Conservation (phyloP, 192 early-diverging fungal species). For the Endogone sp. region DNA sequence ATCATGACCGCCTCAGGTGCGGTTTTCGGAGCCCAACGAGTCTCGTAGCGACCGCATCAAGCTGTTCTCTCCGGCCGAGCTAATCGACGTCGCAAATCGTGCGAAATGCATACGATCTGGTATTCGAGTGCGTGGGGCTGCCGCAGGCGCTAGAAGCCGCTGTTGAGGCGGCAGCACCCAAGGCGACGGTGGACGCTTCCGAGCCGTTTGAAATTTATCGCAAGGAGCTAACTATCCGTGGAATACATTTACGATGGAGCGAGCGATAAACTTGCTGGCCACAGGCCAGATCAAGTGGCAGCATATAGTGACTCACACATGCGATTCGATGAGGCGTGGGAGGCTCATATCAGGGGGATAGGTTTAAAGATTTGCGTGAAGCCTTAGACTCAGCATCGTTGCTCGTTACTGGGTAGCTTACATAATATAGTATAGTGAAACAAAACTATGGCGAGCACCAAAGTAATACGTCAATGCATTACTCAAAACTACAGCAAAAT, state of each 20-base stretch:
- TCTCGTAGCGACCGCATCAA: slow-evolving; percentile 31
- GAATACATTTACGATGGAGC: slow-evolving; percentile 47
- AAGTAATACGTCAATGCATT: too few relatives aligned
- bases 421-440: too few relatives aligned
- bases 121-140: slow-evolving; percentile 48
- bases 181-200: slow-evolving; percentile 39
- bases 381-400: too few relatives aligned
- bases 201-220: slow-evolving; percentile 47
- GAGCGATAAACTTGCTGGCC: slow-evolving; percentile 40
- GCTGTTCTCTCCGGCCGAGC: slow-evolving; percentile 18
- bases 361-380: slow-evolving; percentile 47
- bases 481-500: too few relatives aligned
- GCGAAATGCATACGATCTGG: slow-evolving; percentile 45
- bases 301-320: slow-evolving; percentile 40
- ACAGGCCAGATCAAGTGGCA: slow-evolving; percentile 36
- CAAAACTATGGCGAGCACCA: too few relatives aligned
- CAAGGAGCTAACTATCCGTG: slow-evolving; percentile 45
- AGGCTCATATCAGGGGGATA: slow-evolving; percentile 27
- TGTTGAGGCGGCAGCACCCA: slow-evolving; percentile 34
- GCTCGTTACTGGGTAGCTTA: too few relatives aligned
- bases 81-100: slow-evolving; percentile 21
- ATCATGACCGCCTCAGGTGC: slow-evolving; percentile 46
- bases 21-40: slow-evolving; percentile 36
- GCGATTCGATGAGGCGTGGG: slow-evolving; percentile 45
- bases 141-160: slow-evolving; percentile 35